Evolutionary conservation across 176 grass and related monocot genomes (phyloP).

Genomic region (Otatea glauca): DNA sequence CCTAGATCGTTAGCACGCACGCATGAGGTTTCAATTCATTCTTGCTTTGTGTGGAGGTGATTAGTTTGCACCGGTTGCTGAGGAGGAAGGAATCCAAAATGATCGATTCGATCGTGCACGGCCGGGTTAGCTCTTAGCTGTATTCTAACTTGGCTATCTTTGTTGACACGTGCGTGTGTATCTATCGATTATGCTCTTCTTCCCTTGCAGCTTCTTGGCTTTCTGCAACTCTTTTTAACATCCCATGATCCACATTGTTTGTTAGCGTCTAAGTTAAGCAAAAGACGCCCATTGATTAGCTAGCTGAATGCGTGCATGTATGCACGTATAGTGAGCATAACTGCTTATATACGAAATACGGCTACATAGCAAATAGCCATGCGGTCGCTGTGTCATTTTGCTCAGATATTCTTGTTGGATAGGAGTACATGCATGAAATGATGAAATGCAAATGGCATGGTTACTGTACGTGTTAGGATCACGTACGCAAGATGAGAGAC

Average conservation of each 20-base stretch:
- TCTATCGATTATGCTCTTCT: background rate
- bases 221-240: background rate
- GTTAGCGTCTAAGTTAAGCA: constrained; percentile 18
- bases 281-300: background rate
- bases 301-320: background rate
- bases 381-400: background rate
- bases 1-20: constrained; percentile 20
- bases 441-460: too few relatives aligned
- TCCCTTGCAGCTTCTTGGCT: background rate
- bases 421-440: background rate
- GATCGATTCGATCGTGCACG: background rate
- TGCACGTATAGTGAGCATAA: too few relatives aligned
- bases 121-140: background rate
- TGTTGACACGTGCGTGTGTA: background rate
- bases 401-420: background rate
- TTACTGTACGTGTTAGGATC: background rate
- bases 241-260: background rate
- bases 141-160: background rate
- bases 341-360: too few relatives aligned
- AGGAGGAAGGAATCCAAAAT: constrained; percentile 25
- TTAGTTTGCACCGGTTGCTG: background rate
- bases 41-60: background rate
- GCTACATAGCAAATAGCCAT: too few relatives aligned
- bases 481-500: background rate
- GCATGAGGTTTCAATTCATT: background rate